Base-by-base conservation (phyloP, 2,329 filamentous ascomycete genomes). In the Zarea fungicola region DNA sequence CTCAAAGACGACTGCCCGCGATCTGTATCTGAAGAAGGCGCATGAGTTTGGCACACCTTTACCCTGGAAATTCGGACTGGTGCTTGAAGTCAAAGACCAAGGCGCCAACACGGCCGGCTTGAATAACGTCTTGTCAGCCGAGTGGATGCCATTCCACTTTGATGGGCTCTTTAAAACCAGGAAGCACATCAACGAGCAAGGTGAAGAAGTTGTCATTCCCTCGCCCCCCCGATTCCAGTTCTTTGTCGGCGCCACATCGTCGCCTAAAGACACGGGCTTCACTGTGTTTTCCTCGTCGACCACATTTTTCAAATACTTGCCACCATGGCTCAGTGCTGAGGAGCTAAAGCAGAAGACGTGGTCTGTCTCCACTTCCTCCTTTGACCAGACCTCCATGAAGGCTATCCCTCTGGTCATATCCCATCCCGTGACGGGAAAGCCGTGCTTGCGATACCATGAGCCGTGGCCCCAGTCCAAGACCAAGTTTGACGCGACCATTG, bases 101-200 rank as follows among this genome's bases (percentile, higher is more conserved):
- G 74, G 72, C 0, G 58, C 61, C 1, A 65, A 73, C 6, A 66
- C 68, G 1, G 61, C 65, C 10, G 68, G 71, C 1, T 60, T 72
- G 18, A 80, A 79, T 53, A 79, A 78, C 34, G 74, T 80, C 3
- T 65, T 77, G 2, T 77, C 73, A 0, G 67, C 70, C 2, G 76
- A 79, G 50, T 72, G 72, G 52, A 78, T 80, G 76, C 77, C 78
- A 0, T 77, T 78, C 59, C 77, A 81, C 54, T 81, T 72, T 31
- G 77, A 81, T 42, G 78, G 77, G 0, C 61, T 80, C 23, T 81
- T 80, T 65, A 80, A 79, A 56, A 73, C 75, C 0, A 65, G 67
- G 9, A 72, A 72, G 44, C 57, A 66, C 18, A 59, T 49, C 0
- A 62, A 70, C 2, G 62, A 65, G 2, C 59, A 67, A 1, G 73